A percentile compares a stretch with the other conserved stretches of the same genome.
phyloP scores from a whole-genome alignment of 306 rosid species.

The Gastrolobium bilobum region DNA sequence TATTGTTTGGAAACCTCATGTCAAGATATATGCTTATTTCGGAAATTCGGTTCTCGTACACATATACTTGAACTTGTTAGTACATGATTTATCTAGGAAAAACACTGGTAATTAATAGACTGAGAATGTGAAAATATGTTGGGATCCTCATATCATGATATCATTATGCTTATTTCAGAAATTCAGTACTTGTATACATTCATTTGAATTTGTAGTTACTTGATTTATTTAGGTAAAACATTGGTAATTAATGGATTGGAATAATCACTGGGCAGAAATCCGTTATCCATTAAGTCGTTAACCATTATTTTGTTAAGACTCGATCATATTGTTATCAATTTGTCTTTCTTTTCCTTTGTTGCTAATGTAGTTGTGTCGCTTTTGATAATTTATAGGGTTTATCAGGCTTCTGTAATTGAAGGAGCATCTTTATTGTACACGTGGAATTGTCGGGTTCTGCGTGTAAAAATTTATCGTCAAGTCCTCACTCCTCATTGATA shows the following conservation, averaged over 20 bases:
- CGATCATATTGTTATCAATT: not conserved
- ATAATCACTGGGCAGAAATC: conserved; percentile 28
- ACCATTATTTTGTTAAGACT: not conserved
- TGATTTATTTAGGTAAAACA: conserved; percentile 36
- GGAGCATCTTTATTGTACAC: conserved; percentile 39
- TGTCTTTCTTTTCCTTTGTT: conserved; percentile 41
- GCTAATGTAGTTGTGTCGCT: conserved; percentile 51
- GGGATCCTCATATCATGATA: conserved; percentile 40
- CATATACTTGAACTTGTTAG: conserved; percentile 32
- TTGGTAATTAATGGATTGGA: conserved; percentile 45
- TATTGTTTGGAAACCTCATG: conserved; percentile 37
- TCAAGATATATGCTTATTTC: conserved; percentile 46
- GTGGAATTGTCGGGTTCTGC: conserved; percentile 36
- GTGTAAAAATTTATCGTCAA: conserved; percentile 30
- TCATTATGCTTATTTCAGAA: conserved; percentile 43
- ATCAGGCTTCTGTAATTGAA: conserved; percentile 44
- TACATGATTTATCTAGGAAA: conserved; percentile 41
- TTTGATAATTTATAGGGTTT: conserved; percentile 44
- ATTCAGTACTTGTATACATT: conserved; percentile 28
- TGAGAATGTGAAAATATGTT: conserved; percentile 39
- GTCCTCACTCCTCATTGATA: conserved; percentile 44
- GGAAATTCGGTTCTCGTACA: conserved; percentile 37
- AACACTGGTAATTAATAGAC: conserved; percentile 31
- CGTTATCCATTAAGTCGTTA: conserved; percentile 33
- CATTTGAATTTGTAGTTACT: conserved; percentile 42